phyloP scores from a whole-genome alignment of 345 rosid species.

The Ceriops zippeliana region DNA sequence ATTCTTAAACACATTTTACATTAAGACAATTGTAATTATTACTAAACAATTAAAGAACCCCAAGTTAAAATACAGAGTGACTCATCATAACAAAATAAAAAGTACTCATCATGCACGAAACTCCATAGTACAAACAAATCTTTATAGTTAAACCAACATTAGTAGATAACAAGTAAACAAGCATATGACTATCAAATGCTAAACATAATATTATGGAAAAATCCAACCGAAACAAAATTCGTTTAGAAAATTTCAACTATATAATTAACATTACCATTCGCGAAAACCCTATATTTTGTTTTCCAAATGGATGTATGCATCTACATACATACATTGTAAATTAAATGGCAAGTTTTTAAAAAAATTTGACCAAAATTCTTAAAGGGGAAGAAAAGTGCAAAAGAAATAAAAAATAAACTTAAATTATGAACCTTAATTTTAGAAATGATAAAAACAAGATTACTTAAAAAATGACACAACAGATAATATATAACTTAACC shows the following conservation, averaged over 20 bases:
- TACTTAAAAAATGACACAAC: not conserved
- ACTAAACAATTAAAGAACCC: not conserved
- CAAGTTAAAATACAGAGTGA: not conserved
- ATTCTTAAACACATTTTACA: not conserved
- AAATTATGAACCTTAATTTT: not conserved
- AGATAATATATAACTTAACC: slow-evolving; percentile 8
- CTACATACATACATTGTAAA: not conserved
- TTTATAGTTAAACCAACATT: not conserved
- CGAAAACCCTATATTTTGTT: not conserved
- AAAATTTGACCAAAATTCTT: not conserved
- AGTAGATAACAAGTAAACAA: slow-evolving; percentile 31
- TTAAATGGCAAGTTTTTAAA: not conserved
- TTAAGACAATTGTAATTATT: not conserved
- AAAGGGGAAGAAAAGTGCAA: not conserved
- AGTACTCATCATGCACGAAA: slow-evolving; percentile 16
- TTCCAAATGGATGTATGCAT: not conserved
- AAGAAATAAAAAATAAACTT: not conserved
- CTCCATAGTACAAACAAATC: slow-evolving; percentile 20
- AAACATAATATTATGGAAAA: not conserved
- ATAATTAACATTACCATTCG: not conserved
- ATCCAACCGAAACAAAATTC: not conserved
- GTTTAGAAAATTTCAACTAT: not conserved
- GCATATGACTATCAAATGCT: slow-evolving; percentile 24
- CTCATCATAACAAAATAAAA: slow-evolving; percentile 2
- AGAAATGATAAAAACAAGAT: not conserved